Base-by-base conservation (phyloP, 306 rosid genomes). In the Ziziphus jujuba region DNA sequence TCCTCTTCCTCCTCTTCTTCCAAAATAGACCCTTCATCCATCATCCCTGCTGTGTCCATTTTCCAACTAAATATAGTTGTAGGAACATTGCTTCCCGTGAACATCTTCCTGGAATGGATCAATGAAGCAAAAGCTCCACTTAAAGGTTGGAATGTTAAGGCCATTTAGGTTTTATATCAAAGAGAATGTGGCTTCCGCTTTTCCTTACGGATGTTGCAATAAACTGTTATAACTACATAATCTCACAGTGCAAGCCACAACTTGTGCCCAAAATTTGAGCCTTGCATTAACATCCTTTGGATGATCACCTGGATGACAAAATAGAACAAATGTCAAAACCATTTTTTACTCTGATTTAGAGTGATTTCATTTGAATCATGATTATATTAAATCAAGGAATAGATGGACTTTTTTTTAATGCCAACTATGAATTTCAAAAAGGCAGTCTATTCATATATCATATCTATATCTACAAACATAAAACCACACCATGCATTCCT, bases 241-340 rank as follows among this genome's bases (percentile, higher is more conserved):
- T 69, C 54, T 89, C 1, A 91, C 91, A 2, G 96, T 92, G 56
- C 98, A 92, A 0, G 96, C 98, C 51, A 92, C 98, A 34, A 95
- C 89, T 66, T 92, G 96, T 0, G 98, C 98, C 98, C 96, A 92
- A 63, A 63, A 92, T 62, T 89, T 92, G 72, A 92, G 95, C 81
- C 98, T 85, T 3, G 95, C 98, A 51, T 92, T 92, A 10, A 92
- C 98, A 72, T 92, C 98, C 67, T 92, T 91, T 0, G 98, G 98
- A 77, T 81, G 87, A 28, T 92, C 98, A 72, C 98, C 97, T 89
- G 76, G 53, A n/a, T 15, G 20, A 3, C 16, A 14, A 23, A 44
- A 20, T n/a, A n/a, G n/a, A n/a, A n/a, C n/a, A n/a, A 60, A 24
- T 63, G 23, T 67, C 15, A 63, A 12, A 12, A 40, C 45, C 33